phyloP scores from a whole-genome alignment of 2,329 filamentous ascomycete genomes.

The Fusarium solani-melongenae region DNA sequence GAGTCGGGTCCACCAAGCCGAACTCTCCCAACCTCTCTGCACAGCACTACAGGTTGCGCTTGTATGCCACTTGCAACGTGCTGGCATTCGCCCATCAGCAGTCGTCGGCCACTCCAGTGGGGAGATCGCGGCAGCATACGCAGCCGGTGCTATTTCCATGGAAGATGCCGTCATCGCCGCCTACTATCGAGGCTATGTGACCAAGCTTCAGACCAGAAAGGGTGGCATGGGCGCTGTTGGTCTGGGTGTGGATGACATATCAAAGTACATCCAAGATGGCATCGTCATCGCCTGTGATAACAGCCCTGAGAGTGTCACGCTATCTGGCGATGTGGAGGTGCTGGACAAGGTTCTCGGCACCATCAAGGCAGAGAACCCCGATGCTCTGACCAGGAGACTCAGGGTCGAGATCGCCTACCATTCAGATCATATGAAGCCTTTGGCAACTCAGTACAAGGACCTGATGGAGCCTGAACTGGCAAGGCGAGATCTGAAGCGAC shows the following conservation, averaged over 20 bases:
- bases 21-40: background rate
- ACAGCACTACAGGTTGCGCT: background rate
- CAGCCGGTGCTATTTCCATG: background rate
- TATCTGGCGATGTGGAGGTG: slow-evolving; percentile 57
- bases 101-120: background rate
- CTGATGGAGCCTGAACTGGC: background rate
- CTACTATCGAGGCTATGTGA: background rate
- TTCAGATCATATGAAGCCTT: slow-evolving; percentile 60
- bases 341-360: slow-evolving; percentile 51
- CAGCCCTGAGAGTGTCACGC: slow-evolving; percentile 59
- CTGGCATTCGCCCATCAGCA: background rate
- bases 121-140: background rate
- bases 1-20: background rate
- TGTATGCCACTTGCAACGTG: background rate
- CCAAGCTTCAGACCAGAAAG: background rate
- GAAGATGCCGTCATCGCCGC: background rate
- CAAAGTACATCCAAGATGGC: background rate
- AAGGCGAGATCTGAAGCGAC: background rate
- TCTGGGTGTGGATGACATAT: slow-evolving; percentile 5
- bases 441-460: slow-evolving; percentile 57
- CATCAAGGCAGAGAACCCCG: slow-evolving; percentile 49
- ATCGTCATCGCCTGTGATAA: slow-evolving; percentile 57
- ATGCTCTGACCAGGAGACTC: slow-evolving; percentile 56
- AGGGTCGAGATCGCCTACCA: slow-evolving; percentile 62
- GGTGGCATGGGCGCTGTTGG: background rate